phyloP scores from a whole-genome alignment of 2,329 filamentous ascomycete species.

The Fusarium algeriense region DNA sequence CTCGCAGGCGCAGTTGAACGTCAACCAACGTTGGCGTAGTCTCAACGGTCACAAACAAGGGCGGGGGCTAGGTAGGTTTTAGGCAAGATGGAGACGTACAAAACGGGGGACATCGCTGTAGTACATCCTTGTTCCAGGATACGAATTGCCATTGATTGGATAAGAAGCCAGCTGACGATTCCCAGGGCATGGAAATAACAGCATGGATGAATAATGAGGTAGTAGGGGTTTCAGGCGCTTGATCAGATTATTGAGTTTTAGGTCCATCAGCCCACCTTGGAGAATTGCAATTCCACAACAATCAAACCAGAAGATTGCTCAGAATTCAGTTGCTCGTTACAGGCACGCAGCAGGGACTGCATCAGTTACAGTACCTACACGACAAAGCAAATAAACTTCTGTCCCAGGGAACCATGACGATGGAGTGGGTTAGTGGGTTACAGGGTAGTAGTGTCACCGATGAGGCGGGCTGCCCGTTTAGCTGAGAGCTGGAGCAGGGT shows the following conservation, averaged over 20 bases:
- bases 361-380: background rate
- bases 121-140: slow-evolving; percentile 21
- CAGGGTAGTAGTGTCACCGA: slow-evolving; percentile 36
- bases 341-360: background rate
- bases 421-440: slow-evolving; percentile 13
- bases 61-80: slow-evolving; percentile 2
- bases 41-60: slow-evolving; percentile 27
- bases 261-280: slow-evolving; percentile 3
- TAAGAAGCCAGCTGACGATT: slow-evolving; percentile 15
- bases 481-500: slow-evolving; percentile 37
- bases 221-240: background rate
- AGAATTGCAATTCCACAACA: slow-evolving; percentile 12
- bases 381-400: slow-evolving; percentile 21
- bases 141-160: slow-evolving; percentile 21
- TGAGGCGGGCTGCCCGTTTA: slow-evolving; percentile 37
- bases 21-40: slow-evolving; percentile 15
- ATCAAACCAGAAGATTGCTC: slow-evolving; percentile 2
- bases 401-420: slow-evolving; percentile 23
- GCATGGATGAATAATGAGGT: slow-evolving; percentile 1
- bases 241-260: background rate
- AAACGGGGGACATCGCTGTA: slow-evolving; percentile 2
- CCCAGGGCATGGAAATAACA: slow-evolving; percentile 8
- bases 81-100: slow-evolving; percentile 14
- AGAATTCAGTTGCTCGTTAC: background rate
- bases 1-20: slow-evolving; percentile 1